Conservation (phyloP, 768 basidiomycete species). For the Heimioporus sp. region DNA sequence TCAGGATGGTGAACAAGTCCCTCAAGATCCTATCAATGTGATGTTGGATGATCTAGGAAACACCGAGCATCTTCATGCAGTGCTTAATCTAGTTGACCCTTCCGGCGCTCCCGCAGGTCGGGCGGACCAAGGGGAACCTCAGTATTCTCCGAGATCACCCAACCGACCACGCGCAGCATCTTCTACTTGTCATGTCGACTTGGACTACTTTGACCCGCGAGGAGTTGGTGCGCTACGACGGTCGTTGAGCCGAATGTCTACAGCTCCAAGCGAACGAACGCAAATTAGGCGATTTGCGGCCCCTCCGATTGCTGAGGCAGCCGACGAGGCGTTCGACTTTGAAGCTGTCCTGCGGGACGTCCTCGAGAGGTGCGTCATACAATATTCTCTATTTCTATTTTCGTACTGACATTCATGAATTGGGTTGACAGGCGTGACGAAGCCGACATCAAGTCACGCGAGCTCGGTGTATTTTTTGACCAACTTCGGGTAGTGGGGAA, state of each 20-base stretch:
- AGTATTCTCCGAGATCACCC: background rate
- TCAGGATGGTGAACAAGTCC: background rate
- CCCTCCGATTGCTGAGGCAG: background rate
- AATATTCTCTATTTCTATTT: background rate
- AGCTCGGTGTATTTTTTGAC: conserved; percentile 61
- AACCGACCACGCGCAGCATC: conserved; percentile 2
- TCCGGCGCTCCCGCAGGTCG: background rate
- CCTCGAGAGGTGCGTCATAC: conserved; percentile 17
- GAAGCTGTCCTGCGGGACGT: conserved; percentile 26
- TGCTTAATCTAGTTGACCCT: conserved; percentile 6
- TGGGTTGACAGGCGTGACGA: conserved; percentile 40
- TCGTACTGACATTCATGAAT: background rate
- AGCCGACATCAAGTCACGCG: conserved; percentile 47
- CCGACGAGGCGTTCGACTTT: conserved; percentile 31
- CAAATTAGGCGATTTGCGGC: background rate
- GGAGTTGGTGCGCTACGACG: conserved; percentile 37
- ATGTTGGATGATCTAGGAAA: conserved; percentile 8
- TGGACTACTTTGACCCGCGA: conserved; percentile 53
- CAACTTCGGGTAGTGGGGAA: conserved; percentile 59
- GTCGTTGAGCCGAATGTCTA: conserved; percentile 15
- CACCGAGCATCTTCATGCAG: conserved; percentile 12
- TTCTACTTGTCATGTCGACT: conserved; percentile 34
- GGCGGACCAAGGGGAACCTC: background rate
- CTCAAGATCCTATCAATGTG: background rate
- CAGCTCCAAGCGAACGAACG: conserved; percentile 4